Percentiles rank a stretch among this genome's conserved stretches.
Conservation (phyloP, 345 rosid genomes). For the Cardiospermum halicacabum region DNA sequence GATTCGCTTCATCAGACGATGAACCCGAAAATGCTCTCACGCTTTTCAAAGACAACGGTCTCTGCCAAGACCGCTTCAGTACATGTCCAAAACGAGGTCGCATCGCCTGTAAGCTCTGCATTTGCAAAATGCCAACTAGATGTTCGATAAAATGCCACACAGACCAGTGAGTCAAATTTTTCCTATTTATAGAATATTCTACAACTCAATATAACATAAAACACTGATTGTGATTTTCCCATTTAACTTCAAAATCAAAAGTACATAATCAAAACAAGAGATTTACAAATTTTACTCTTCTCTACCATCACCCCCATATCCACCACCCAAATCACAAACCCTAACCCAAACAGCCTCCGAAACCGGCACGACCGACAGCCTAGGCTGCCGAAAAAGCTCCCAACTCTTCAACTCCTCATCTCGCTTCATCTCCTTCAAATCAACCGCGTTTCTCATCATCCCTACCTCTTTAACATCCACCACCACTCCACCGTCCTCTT, state of each 20-base stretch:
- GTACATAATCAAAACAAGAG: background rate
- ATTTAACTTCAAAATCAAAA: background rate
- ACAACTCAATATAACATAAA: no score
- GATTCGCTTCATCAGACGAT: constrained; percentile 41
- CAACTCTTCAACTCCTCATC: constrained; percentile 59
- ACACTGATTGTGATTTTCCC: no score
- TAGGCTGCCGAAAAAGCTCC: constrained; percentile 70
- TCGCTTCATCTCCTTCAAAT: constrained; percentile 72
- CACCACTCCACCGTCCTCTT: constrained; percentile 32
- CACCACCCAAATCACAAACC: constrained; percentile 77
- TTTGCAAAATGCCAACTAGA: constrained; percentile 10
- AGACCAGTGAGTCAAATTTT: background rate
- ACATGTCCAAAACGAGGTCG: constrained; percentile 34
- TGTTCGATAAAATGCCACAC: constrained; percentile 10
- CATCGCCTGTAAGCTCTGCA: constrained; percentile 32
- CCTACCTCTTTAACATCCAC: constrained; percentile 82
- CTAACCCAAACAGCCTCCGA: constrained; percentile 48
- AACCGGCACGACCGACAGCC: constrained; percentile 86
- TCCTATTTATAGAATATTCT: background rate
- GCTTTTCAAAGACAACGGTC: constrained; percentile 12
- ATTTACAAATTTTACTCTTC: constrained; percentile 11
- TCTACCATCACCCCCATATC: constrained; percentile 71
- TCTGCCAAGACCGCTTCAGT: constrained; percentile 31
- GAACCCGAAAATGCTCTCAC: constrained; percentile 35
- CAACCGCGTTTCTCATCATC: constrained; percentile 69